Evolutionary conservation across 2,329 filamentous ascomycete genomes (phyloP), one percentile per base, ranked within the genome.

Genomic region (Cercospora canescens): DNA sequence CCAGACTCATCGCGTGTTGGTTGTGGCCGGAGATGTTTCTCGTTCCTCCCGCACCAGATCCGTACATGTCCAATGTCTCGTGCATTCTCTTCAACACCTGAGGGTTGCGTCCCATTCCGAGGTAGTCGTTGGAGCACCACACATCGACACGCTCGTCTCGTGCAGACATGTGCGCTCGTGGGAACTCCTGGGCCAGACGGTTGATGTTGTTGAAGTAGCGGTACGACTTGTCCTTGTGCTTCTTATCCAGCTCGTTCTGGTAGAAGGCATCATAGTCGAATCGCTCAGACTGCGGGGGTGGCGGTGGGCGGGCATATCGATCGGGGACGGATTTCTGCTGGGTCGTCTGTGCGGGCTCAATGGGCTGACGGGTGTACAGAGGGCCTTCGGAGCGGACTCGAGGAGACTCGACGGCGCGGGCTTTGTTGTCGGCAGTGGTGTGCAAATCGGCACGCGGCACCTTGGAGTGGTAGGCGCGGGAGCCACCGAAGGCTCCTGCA

Each of bases 141-240:
- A 99, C 95, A 1, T 94, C 97, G 65, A 99, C 95, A 61, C 88
- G 88, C 71, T 97, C 93, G 66, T 94, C 89, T 76, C 88, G 87
- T 65, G 86, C 88, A 16, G 91, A 87, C 86, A 96, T 96, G 80
- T 99, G 95, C 54, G 95, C 95, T 70, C 91, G 92, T 32, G 95
- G 95, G 70, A 99, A 99, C 71, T 98, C 93, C 82, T 95, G 92
- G 71, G 95, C 95, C 67, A 99, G 86, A 37, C 95, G 93, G 78
- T 99, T 99, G 88, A 99, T 99, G 85, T 99, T 99, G 86, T 99
- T 99, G 85, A 99, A 99, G 84, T 98, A 98, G 77, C 95, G 92
- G 84, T 99, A 99, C 60, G 94, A 97, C 84, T 97, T 98, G 86
- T 99, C 95, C 86, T 96, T 94, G 86, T 97, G 95, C 84, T 99